These are phyloP conservation scores for Stephanodiscus triporus DNA, from an alignment of 108 stramenopile species.

Conservation along the genomic window DNA sequence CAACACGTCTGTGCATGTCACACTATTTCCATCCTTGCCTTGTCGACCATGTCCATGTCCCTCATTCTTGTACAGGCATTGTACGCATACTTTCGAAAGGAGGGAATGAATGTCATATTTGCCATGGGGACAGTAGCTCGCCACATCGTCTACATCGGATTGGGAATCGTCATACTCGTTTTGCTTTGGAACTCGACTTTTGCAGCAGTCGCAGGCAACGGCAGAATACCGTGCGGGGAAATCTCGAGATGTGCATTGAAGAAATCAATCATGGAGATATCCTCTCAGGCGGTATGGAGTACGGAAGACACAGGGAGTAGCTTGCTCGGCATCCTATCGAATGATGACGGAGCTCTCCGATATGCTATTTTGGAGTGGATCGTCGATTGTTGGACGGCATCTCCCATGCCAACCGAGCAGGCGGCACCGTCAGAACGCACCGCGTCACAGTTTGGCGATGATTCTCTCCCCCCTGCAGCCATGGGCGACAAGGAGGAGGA, in stretches of 20 bases:
- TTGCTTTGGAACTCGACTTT: constrained; percentile 8
- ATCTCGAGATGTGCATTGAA: constrained; percentile 31
- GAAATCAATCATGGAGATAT: constrained; percentile 31
- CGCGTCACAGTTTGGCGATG: not conserved
- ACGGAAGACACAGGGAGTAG: constrained; percentile 9
- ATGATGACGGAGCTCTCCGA: constrained; percentile 37
- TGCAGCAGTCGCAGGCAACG: not conserved
- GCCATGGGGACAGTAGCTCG: constrained; percentile 10
- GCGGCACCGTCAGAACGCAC: not conserved
- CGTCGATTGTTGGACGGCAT: constrained; percentile 31
- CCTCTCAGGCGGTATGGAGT: constrained; percentile 34
- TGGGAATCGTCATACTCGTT: constrained; percentile 19
- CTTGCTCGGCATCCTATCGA: constrained; percentile 19
- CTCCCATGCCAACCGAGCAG: constrained; percentile 12
- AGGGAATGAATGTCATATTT: constrained; percentile 9
- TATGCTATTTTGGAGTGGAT: constrained; percentile 42
- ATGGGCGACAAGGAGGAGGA: not conserved
- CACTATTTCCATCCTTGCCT: constrained; percentile 16
- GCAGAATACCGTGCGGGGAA: constrained; percentile 11
- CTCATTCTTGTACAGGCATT: constrained; percentile 9
- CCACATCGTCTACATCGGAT: constrained; percentile 17
- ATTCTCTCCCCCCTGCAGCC: not conserved
- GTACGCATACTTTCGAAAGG: constrained; percentile 5
- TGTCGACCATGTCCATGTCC: constrained; percentile 10
- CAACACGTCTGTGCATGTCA: constrained; percentile 31